Evolutionary conservation across 495 filamentous ascomycete genomes (phyloP).

Genomic region (Aspergillus affinis): DNA sequence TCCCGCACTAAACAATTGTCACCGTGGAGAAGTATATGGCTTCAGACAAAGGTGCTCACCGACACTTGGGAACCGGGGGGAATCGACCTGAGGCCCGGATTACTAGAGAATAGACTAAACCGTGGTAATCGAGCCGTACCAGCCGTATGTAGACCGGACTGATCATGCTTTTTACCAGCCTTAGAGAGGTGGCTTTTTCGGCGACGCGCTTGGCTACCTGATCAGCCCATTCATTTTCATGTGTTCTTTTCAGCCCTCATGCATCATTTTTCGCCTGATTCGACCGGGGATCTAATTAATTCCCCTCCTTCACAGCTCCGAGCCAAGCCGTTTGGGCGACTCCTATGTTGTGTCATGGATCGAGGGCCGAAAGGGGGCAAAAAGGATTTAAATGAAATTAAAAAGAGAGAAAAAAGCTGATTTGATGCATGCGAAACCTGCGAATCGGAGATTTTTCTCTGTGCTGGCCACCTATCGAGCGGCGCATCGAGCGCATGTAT

Average conservation of each 20-base stretch:
- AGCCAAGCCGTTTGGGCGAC: not conserved
- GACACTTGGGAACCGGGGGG: not conserved
- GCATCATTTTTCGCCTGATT: not conserved
- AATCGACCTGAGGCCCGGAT: not conserved
- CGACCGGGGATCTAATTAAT: slow-evolving; percentile 1
- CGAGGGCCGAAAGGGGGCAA: not conserved
- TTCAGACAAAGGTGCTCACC: not conserved
- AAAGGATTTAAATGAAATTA: not conserved
- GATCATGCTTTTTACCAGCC: too few relatives aligned
- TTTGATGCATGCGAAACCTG: not conserved
- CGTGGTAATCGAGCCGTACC: not conserved
- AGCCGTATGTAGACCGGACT: too few relatives aligned
- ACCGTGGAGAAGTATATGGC: not conserved
- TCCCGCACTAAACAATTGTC: not conserved
- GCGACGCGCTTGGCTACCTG: not conserved
- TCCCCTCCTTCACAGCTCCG: not conserved
- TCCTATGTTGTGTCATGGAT: not conserved
- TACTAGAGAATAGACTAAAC: not conserved
- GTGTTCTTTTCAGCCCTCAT: not conserved
- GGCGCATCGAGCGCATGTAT: slow-evolving; percentile 15
- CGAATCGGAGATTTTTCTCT: slow-evolving; percentile 20
- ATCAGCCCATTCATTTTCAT: not conserved
- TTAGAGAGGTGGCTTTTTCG: not conserved
- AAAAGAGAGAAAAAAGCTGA: slow-evolving; percentile 2
- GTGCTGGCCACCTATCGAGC: slow-evolving; percentile 4